Evolutionary conservation across 208 protist genomes (phyloP), one percentile per base, ranked within the genome.

Genomic region (Trypanosoma caninum): DNA sequence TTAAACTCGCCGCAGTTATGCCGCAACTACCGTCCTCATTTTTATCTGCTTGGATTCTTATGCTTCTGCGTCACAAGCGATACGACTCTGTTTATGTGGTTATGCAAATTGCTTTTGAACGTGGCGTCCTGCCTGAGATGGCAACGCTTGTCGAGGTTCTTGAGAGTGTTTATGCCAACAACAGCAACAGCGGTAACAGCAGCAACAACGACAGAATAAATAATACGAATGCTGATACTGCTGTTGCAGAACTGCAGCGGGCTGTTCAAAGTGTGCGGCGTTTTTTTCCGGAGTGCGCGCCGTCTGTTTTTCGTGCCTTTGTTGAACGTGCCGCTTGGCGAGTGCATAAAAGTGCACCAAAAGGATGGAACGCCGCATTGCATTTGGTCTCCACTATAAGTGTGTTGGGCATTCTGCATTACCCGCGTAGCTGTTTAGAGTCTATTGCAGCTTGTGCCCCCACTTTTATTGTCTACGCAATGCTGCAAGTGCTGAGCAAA

Each of bases 301-400:
- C 69, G 0, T 62, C 76, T 18, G 78, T 87, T 1, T 81, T 85
- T 25, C 74, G 80, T 28, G 79, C 84, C 2, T 91, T 83, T 66
- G 76, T 81, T 8, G 84, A 91, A 38, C 74, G 84, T 2, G 44
- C 56, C 5, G 50, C 59, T 13, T 9, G 31, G 8, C 50, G n/a
- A 9, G 16, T 51, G n/a, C 18, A 37, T 13, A 23, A 54, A 5
- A n/a, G 3, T 3, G 14, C 50, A 28, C 44, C 27, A 35, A 9
- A 54, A 11, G 16, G 34, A 23, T 68, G 61, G 61, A 40, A 52
- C 41, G 23, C 47, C 38, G 80, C 68, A 23, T 42, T 75, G 37
- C 57, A 75, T 1, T 25, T 72, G 0, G 57, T 86, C 3, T 62
- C 55, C 23, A 45, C 62, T 28, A 44, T 78, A 14, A 59, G 65